phyloP scores from a whole-genome alignment of 345 rosid species.

The Rubroshorea leprosula region DNA sequence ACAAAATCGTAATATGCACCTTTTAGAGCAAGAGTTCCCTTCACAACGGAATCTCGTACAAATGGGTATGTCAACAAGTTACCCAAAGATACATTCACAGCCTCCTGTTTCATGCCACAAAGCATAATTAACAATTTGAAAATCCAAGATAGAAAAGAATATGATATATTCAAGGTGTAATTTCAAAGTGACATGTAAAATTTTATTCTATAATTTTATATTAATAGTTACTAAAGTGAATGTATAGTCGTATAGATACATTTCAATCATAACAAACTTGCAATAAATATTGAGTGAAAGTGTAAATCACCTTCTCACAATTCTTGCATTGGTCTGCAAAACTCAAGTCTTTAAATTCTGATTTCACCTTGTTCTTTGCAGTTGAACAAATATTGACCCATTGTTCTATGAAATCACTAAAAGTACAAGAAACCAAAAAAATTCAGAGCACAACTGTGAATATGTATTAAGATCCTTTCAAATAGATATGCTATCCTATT shows the following conservation, averaged over 20 bases:
- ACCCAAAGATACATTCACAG: constrained; percentile 71
- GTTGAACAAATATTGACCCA: constrained; percentile 80
- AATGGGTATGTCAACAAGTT: constrained; percentile 72
- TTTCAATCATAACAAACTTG: too few species aligned
- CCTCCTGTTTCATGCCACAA: constrained; percentile 40
- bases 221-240: too few species aligned
- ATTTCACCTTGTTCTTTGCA: constrained; percentile 67
- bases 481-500: too few species aligned
- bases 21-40: constrained; percentile 40
- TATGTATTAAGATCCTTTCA: too few species aligned
- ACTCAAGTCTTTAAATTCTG: constrained; percentile 29
- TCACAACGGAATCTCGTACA: constrained; percentile 57
- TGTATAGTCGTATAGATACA: too few species aligned
- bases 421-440: constrained; percentile 12
- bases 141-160: too few species aligned
- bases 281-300: too few species aligned
- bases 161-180: too few species aligned
- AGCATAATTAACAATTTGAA: background rate
- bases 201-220: too few species aligned
- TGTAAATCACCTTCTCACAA: constrained; percentile 99
- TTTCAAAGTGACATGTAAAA: too few species aligned
- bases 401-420: constrained; percentile 85
- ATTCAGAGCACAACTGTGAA: background rate
- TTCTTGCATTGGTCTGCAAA: constrained; percentile 66
- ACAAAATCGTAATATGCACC: constrained; percentile 81